Base-by-base conservation (phyloP, 345 rosid species). In the Boechera retrofracta region DNA sequence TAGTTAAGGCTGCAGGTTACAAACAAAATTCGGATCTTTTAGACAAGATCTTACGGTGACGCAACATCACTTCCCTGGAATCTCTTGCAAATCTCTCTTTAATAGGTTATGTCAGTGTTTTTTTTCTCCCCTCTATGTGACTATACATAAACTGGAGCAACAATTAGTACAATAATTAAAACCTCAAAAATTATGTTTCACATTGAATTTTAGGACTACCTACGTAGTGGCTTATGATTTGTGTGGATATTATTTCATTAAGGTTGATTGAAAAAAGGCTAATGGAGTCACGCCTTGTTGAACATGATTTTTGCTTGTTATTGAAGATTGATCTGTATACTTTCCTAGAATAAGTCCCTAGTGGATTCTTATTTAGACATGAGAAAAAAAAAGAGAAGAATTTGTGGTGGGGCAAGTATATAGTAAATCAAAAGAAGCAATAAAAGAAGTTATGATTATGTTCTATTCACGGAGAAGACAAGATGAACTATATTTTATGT, bases 361-460 rank as follows among this genome's bases (percentile, higher is more conserved):
- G 78, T 65, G 81, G 77, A 60, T 72, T 72, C 49, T 60, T 78
- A 66, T 67, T 67, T 49, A 65, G 39, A 51, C 16, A 18, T 6
- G 39, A 49, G 61, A n/a, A 65, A 49, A 64, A 32, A 36, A 6
- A 33, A 29, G 7, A 5, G 10, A 73, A 32, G 56, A 55, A 32
- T 4, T 18, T 56, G 55, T 66, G 78, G 69, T 67, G 74, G 82
- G 78, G 58, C 65, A 66, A 67, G 36, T 52, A 73, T 60, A 65
- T 78, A 58, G 44, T 67, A 65, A 65, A 77, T 56, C 55, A 73
- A 78, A 65, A 73, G 77, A 72, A 67, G 52, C 68, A 73, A 67
- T 58, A 49, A 61, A 73, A 67, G 52, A 71, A 78, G 82, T 28
- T 79, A 79, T 79, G 82, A 79, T 79, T 73, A 62, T 79, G 82